These are phyloP conservation scores for Nitzschia sp. DNA, from an alignment of 108 stramenopile species.

Conservation along the genomic window DNA sequence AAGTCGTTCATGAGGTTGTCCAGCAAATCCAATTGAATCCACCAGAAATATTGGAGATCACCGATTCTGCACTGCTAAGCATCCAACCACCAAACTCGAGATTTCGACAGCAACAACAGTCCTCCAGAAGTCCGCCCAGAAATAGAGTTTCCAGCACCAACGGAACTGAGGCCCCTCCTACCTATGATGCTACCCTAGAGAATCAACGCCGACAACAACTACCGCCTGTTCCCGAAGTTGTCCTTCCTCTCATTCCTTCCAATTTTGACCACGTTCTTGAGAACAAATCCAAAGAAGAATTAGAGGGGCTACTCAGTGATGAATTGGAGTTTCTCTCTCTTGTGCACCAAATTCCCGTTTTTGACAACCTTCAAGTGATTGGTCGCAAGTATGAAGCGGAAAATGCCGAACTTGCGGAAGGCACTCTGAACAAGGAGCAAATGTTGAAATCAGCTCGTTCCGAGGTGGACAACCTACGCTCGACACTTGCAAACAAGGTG, in stretches of 20 bases:
- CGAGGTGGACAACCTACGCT: slow-evolving; percentile 42
- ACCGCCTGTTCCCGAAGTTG: slow-evolving; percentile 28
- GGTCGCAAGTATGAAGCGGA: slow-evolving; percentile 40
- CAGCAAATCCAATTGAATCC: slow-evolving; percentile 80
- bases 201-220: background rate
- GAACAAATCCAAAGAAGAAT: slow-evolving; percentile 42
- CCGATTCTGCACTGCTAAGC: slow-evolving; percentile 45
- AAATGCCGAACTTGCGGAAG: slow-evolving; percentile 49
- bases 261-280: slow-evolving; percentile 53
- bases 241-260: slow-evolving; percentile 59
- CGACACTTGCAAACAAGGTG: slow-evolving; percentile 43
- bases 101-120: background rate
- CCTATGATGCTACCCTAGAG: slow-evolving; percentile 28
- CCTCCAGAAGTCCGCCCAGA: background rate
- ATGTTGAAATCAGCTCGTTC: slow-evolving; percentile 34
- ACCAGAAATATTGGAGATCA: slow-evolving; percentile 64
- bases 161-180: slow-evolving; percentile 29
- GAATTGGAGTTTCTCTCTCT: slow-evolving; percentile 47
- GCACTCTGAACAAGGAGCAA: slow-evolving; percentile 46
- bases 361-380: slow-evolving; percentile 36
- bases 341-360: slow-evolving; percentile 43
- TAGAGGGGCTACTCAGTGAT: slow-evolving; percentile 53
- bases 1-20: slow-evolving; percentile 73
- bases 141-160: background rate
- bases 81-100: slow-evolving; percentile 43